Conservation (phyloP, 495 filamentous ascomycete species). For the Penicillium dipodomyicola region DNA sequence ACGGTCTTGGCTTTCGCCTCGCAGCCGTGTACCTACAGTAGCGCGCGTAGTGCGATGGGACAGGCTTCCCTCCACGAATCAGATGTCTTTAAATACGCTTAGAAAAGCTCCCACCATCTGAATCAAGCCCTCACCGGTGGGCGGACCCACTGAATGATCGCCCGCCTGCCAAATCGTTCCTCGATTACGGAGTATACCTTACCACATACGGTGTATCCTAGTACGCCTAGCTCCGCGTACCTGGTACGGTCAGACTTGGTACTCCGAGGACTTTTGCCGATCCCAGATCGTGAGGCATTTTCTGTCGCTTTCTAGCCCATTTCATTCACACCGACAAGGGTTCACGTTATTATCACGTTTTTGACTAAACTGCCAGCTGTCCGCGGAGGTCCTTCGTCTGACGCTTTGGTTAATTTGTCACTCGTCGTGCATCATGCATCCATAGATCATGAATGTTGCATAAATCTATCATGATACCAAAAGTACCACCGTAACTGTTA, state of each 20-base stretch:
- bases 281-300: constrained; percentile 20
- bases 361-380: background rate
- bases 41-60: constrained; percentile 16
- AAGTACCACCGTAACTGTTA: background rate
- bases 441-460: too few relatives aligned
- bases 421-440: too few relatives aligned
- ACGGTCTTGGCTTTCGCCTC: constrained; percentile 25
- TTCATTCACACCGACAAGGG: background rate
- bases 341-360: background rate
- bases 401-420: background rate
- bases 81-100: constrained; percentile 12
- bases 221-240: background rate
- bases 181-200: constrained; percentile 11
- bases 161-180: constrained; percentile 29
- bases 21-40: constrained; percentile 35
- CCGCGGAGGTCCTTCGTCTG: constrained; percentile 1
- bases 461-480: too few relatives aligned
- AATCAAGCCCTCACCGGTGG: constrained; percentile 34
- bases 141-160: constrained; percentile 30
- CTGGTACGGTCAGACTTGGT: background rate
- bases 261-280: constrained; percentile 7
- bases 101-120: constrained; percentile 18
- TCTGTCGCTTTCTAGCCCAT: background rate
- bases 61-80: constrained; percentile 19
- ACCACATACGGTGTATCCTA: background rate